These are phyloP conservation scores for Aegle marmelos DNA, from an alignment of 345 rosid genomes.

Conservation along the genomic window DNA sequence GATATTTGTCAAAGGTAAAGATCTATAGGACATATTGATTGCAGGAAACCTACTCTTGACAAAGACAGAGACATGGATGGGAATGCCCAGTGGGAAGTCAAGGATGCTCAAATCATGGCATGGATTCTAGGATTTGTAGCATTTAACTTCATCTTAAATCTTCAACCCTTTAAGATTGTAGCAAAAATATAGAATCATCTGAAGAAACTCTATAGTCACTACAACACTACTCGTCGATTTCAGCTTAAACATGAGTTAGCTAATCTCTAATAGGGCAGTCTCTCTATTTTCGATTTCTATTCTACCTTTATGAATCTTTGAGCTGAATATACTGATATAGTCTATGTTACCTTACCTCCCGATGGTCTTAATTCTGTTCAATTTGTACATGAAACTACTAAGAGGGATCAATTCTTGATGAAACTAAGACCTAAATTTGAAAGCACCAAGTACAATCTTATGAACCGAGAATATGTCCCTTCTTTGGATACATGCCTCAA, in stretches of 20 bases:
- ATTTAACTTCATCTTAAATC: neutral
- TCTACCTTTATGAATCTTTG: neutral
- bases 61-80: neutral
- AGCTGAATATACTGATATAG: neutral
- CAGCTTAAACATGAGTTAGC: conserved; percentile 2
- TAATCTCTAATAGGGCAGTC: neutral
- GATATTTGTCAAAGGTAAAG: too few relatives aligned
- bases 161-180: neutral
- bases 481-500: neutral
- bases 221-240: neutral
- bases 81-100: neutral
- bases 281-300: neutral
- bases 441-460: too few relatives aligned
- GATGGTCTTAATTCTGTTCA: neutral
- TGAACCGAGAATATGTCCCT: too few relatives aligned
- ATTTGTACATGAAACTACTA: neutral
- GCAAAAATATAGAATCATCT: neutral
- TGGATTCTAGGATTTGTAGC: neutral
- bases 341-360: neutral
- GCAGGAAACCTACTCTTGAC: neutral
- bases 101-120: neutral
- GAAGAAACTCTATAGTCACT: neutral
- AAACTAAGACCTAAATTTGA: too few relatives aligned
- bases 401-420: too few relatives aligned
- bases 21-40: too few relatives aligned